A percentile compares a stretch with the other conserved stretches of the same genome.
Evolutionary conservation across 208 protist species (phyloP).

Genomic region (Trypanosomatidae sp.): DNA sequence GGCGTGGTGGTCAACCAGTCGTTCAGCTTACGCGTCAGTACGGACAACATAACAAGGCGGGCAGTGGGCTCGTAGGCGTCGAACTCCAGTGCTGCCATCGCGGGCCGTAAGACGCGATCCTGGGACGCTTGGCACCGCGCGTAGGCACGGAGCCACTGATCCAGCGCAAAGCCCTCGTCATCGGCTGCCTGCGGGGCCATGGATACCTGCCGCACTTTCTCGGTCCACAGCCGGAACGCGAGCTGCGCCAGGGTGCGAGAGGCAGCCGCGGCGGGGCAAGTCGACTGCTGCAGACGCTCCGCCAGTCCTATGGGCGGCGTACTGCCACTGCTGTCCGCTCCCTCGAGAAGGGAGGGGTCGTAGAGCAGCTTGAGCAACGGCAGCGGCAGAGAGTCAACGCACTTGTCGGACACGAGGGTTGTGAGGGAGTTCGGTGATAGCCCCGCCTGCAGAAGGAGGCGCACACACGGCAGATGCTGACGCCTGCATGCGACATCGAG

Average conservation of each 20-base stretch:
- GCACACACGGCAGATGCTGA: constrained; percentile 11
- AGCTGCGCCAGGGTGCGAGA: constrained; percentile 33
- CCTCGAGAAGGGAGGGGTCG: constrained; percentile 23
- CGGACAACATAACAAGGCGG: constrained; percentile 35
- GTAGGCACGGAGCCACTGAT: constrained; percentile 13
- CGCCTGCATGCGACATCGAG: constrained; percentile 20
- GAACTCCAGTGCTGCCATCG: constrained; percentile 57
- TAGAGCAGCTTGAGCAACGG: constrained; percentile 23
- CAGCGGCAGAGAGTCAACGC: constrained; percentile 10
- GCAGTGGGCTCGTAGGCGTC: constrained; percentile 46
- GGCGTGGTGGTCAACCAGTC: constrained; percentile 15
- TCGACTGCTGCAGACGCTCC: constrained; percentile 22
- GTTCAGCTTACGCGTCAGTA: constrained; percentile 29
- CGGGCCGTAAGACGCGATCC: constrained; percentile 54
- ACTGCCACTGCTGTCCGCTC: background rate
- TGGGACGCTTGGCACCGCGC: constrained; percentile 24
- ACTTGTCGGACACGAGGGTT: constrained; percentile 1
- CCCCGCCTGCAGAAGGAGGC: constrained; percentile 16
- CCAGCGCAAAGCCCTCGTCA: background rate
- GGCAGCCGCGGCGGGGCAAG: constrained; percentile 27
- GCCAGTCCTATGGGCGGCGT: constrained; percentile 6
- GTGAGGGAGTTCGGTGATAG: constrained; percentile 17
- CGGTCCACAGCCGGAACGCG: constrained; percentile 41
- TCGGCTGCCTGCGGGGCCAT: background rate
- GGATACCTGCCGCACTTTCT: constrained; percentile 29